These are phyloP conservation scores for Monosporozyma siamensis DNA, from an alignment of 805 yeast species.

Conservation along the genomic window DNA sequence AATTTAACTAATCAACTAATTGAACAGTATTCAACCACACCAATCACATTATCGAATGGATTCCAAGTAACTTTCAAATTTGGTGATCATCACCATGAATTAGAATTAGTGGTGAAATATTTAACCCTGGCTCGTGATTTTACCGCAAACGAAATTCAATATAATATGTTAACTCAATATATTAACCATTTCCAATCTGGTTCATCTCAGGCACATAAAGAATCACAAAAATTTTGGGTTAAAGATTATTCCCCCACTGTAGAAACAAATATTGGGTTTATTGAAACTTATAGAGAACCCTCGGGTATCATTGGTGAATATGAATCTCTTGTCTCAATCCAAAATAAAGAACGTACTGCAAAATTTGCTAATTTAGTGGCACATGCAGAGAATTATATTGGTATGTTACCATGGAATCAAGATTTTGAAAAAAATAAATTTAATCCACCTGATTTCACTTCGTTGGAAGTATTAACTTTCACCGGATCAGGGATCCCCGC, in stretches of 20 bases:
- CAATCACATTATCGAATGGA: slow-evolving; percentile 34
- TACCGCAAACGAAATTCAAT: slow-evolving; percentile 69
- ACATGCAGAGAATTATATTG: slow-evolving; percentile 55
- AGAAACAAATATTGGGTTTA: slow-evolving; percentile 80
- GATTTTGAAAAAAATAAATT: slow-evolving; percentile 75
- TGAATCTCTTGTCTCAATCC: slow-evolving; percentile 88
- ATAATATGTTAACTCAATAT: slow-evolving; percentile 55
- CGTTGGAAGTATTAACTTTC: slow-evolving; percentile 80
- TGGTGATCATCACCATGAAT: slow-evolving; percentile 71
- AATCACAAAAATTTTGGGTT: slow-evolving; percentile 81
- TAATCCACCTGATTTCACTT: slow-evolving; percentile 87
- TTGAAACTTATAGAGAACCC: slow-evolving; percentile 89
- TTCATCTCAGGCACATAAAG: slow-evolving; percentile 74
- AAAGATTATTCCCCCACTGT: slow-evolving; percentile 73
- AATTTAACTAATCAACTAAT: slow-evolving; percentile 37
- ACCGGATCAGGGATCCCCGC: slow-evolving; percentile 89
- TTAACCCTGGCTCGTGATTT: slow-evolving; percentile 47
- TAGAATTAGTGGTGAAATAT: slow-evolving; percentile 46
- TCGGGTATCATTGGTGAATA: slow-evolving; percentile 88
- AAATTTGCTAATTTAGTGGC: slow-evolving; percentile 65
- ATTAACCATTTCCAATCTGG: slow-evolving; percentile 69
- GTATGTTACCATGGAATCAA: slow-evolving; percentile 66
- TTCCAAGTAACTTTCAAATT: slow-evolving; percentile 45
- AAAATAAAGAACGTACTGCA: slow-evolving; percentile 75
- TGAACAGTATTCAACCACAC: slow-evolving; percentile 40